phyloP scores from a whole-genome alignment of 2,329 filamentous ascomycete species.

The Fusarium setosum region DNA sequence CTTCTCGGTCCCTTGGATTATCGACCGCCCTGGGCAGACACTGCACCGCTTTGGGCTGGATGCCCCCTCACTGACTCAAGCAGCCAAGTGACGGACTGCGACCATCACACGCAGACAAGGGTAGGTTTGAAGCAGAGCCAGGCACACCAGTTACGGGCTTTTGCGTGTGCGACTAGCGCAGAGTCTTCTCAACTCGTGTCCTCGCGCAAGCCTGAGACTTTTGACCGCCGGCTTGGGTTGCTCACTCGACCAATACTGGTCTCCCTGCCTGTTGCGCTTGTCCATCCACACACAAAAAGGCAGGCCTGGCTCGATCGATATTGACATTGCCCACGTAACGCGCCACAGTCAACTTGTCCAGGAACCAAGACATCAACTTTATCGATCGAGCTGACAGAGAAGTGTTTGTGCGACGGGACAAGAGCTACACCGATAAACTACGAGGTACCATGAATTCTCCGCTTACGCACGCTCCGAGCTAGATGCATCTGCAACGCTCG shows the following conservation, averaged over 20 bases:
- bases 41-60: conserved; percentile 16
- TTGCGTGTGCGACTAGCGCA: conserved; percentile 13
- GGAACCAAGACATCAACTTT: neutral
- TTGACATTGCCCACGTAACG: conserved; percentile 1
- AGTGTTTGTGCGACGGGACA: neutral
- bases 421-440: neutral
- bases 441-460: conserved; percentile 20
- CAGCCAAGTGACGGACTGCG: conserved; percentile 18
- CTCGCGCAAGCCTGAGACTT: neutral
- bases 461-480: conserved; percentile 19
- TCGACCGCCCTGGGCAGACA: conserved; percentile 2
- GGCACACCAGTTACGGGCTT: conserved; percentile 27
- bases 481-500: conserved; percentile 14
- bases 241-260: conserved; percentile 12
- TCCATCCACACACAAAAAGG: conserved; percentile 9
- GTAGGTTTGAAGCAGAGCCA: conserved; percentile 19
- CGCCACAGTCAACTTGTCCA: neutral
- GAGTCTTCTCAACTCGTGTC: neutral
- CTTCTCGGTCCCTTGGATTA: conserved; percentile 1
- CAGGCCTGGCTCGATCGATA: conserved; percentile 11
- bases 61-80: conserved; percentile 31
- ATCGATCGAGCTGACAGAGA: conserved; percentile 1
- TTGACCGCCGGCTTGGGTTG: conserved; percentile 10
- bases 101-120: conserved; percentile 14
- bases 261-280: conserved; percentile 13